These are phyloP conservation scores for Tolypocladium cylindrosporum DNA, from an alignment of 2,329 filamentous ascomycete genomes.

Conservation along the genomic window DNA sequence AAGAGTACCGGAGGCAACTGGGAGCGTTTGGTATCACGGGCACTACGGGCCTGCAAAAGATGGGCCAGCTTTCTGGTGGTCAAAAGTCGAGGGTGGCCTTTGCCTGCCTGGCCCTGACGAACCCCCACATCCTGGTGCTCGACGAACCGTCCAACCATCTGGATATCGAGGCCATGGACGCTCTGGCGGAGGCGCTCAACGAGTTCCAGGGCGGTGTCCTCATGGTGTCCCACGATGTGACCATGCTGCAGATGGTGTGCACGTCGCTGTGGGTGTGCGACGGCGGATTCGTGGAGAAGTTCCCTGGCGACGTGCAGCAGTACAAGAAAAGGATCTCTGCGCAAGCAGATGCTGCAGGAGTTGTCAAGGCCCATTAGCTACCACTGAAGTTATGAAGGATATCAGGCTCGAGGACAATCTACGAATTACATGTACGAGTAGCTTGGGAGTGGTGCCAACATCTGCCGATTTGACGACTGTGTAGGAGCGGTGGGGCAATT, in stretches of 20 bases:
- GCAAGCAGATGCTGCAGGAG: constrained; percentile 80
- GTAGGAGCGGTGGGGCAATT: not conserved
- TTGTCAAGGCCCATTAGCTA: constrained; percentile 56
- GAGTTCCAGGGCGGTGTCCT: constrained; percentile 90
- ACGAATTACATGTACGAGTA: not conserved
- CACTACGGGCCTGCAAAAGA: constrained; percentile 93
- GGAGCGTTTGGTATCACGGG: constrained; percentile 87
- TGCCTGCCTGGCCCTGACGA: constrained; percentile 85
- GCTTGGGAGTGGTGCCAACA: not conserved
- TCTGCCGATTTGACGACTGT: not conserved
- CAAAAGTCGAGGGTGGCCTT: constrained; percentile 98
- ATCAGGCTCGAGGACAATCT: not conserved
- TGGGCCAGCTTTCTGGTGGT: constrained; percentile 87
- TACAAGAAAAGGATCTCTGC: constrained; percentile 96
- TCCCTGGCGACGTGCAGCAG: constrained; percentile 85
- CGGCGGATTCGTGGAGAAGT: constrained; percentile 87
- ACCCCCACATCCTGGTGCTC: constrained; percentile 93
- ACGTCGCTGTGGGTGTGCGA: constrained; percentile 95
- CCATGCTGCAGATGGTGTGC: constrained; percentile 95
- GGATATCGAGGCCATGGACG: constrained; percentile 99
- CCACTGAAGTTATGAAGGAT: constrained; percentile 1
- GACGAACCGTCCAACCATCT: constrained; percentile 98
- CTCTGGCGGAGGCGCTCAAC: constrained; percentile 71
- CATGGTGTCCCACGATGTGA: constrained; percentile 99
- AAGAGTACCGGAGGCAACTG: constrained; percentile 91